Evolutionary conservation across 345 rosid genomes (phyloP).

Genomic region (Aethionema arabicum): DNA sequence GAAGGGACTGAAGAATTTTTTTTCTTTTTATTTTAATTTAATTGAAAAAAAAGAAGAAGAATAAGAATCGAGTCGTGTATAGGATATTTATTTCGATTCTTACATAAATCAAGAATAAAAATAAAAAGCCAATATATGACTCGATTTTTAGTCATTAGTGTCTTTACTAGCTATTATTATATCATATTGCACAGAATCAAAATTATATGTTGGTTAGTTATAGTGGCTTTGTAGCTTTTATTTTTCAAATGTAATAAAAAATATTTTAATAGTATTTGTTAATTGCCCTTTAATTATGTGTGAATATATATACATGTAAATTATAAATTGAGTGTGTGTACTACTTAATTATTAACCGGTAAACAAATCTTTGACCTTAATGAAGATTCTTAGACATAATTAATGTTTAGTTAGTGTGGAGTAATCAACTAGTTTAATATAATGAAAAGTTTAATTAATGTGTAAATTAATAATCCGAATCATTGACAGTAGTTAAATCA

Average conservation of each 20-base stretch:
- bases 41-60: neutral
- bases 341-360: too few species aligned
- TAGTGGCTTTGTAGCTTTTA: slow-evolving; percentile 22
- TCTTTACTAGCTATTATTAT: neutral
- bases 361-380: too few species aligned
- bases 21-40: neutral
- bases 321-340: too few species aligned
- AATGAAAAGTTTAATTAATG: too few species aligned
- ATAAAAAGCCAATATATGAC: slow-evolving; percentile 8
- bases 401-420: too few species aligned
- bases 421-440: too few species aligned
- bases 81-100: slow-evolving; percentile 23
- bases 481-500: slow-evolving; percentile 27
- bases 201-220: slow-evolving; percentile 15
- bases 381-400: too few species aligned
- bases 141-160: neutral
- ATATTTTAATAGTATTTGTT: too few species aligned
- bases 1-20: slow-evolving; percentile 10
- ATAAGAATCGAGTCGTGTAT: slow-evolving; percentile 23
- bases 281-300: too few species aligned
- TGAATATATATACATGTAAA: too few species aligned
- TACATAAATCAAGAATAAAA: neutral
- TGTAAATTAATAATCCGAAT: slow-evolving; percentile 11
- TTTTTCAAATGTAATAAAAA: too few species aligned
- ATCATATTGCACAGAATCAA: slow-evolving; percentile 13